A percentile compares a stretch with the other conserved stretches of the same genome.
Conservation (phyloP, 768 basidiomycete genomes). For the Cantharellus anzutake region DNA sequence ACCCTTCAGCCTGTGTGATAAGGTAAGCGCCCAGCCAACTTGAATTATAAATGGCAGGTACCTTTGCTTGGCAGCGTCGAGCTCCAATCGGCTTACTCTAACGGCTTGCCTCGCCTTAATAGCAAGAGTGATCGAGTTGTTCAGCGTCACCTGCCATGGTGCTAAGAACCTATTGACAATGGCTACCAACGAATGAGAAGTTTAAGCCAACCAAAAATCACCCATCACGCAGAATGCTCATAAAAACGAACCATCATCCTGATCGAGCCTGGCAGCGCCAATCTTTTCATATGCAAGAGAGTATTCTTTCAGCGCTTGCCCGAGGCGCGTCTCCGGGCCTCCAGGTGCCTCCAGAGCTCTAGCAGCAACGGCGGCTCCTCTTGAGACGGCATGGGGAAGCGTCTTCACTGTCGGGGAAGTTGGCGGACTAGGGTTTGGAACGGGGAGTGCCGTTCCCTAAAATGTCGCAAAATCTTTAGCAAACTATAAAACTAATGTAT, state of each 20-base stretch:
- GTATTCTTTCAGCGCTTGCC: conserved; percentile 59
- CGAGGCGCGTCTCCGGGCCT: conserved; percentile 42
- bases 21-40: neutral
- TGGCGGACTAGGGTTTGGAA: conserved; percentile 40
- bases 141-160: conserved; percentile 79
- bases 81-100: conserved; percentile 57
- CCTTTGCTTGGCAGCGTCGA: conserved; percentile 83
- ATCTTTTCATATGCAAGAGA: conserved; percentile 66
- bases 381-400: conserved; percentile 80
- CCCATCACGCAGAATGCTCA: neutral
- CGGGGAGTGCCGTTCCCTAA: conserved; percentile 62
- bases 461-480: neutral
- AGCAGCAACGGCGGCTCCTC: conserved; percentile 49
- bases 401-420: conserved; percentile 72
- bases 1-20: conserved; percentile 46
- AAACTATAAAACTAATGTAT: neutral
- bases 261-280: conserved; percentile 3
- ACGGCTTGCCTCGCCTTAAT: conserved; percentile 85
- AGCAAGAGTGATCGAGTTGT: conserved; percentile 68
- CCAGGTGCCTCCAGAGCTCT: conserved; percentile 22
- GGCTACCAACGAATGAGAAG: conserved; percentile 10
- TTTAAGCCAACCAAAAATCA: neutral
- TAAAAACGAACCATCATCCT: neutral
- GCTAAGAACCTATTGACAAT: conserved; percentile 49
- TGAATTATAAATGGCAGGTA: conserved; percentile 20